Evolutionary conservation across 768 basidiomycete species (phyloP).

Genomic region (Tulasnella sp.): DNA sequence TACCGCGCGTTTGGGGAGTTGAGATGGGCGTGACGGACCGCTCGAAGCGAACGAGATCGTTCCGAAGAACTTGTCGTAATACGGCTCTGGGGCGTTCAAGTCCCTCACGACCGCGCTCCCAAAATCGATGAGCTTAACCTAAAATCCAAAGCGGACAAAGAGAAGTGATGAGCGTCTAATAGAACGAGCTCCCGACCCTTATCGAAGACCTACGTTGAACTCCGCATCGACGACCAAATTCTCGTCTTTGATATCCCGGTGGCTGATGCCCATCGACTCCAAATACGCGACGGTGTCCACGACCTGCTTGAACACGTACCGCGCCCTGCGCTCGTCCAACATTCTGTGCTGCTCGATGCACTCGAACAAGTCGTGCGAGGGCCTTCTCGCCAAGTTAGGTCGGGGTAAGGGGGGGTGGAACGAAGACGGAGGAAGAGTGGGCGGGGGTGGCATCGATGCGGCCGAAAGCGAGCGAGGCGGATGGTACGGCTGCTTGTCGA

Average conservation of each 20-base stretch:
- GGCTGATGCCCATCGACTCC: constrained; percentile 28
- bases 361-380: constrained; percentile 89
- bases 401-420: constrained; percentile 22
- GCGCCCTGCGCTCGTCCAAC: constrained; percentile 65
- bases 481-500: no score
- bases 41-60: constrained; percentile 23
- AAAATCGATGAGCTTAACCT: constrained; percentile 95
- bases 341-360: constrained; percentile 85
- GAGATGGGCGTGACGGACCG: background rate
- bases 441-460: constrained; percentile 14
- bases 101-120: constrained; percentile 76
- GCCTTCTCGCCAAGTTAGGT: constrained; percentile 44
- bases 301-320: constrained; percentile 77
- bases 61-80: constrained; percentile 53
- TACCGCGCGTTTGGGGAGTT: no score
- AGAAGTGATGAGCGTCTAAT: background rate
- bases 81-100: constrained; percentile 47
- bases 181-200: no score
- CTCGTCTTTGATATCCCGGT: constrained; percentile 34
- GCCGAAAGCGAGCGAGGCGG: no score
- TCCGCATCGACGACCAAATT: constrained; percentile 34
- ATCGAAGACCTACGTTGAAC: constrained; percentile 33
- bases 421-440: no score
- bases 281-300: constrained; percentile 78
- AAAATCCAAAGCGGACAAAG: constrained; percentile 6